Evolutionary conservation across 495 filamentous ascomycete genomes (phyloP).

Genomic region (Penicillium subrubescens): DNA sequence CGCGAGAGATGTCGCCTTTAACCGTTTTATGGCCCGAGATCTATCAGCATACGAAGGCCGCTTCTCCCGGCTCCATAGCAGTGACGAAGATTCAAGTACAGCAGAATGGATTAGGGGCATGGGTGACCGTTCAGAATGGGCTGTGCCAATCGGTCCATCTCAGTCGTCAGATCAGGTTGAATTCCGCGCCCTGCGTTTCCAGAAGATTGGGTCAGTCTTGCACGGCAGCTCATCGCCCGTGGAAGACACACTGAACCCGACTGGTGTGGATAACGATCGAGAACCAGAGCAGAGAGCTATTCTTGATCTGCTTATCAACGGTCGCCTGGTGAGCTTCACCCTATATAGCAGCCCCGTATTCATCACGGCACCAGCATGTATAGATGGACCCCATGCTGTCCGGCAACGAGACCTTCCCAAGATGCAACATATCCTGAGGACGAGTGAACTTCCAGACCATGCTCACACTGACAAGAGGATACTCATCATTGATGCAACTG

Average conservation of each 20-base stretch:
- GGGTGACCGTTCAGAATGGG: slow-evolving; percentile 6
- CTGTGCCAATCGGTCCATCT: not conserved
- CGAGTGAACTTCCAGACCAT: slow-evolving; percentile 5
- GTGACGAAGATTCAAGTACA: not conserved
- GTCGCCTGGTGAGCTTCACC: slow-evolving; percentile 7
- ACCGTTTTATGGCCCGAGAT: slow-evolving; percentile 5
- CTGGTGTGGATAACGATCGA: not conserved
- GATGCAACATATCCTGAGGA: slow-evolving; percentile 4
- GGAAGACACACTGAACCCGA: not conserved
- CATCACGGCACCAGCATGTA: not conserved
- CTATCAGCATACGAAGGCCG: not conserved
- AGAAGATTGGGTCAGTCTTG: not conserved
- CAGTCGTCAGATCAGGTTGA: slow-evolving; percentile 6
- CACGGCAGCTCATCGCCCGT: not conserved
- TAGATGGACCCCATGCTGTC: slow-evolving; percentile 6
- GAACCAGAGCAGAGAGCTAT: not conserved
- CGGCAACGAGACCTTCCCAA: not conserved
- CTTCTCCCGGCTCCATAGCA: not conserved
- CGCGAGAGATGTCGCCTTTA: slow-evolving; percentile 3
- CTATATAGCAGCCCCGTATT: slow-evolving; percentile 13
- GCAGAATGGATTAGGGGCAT: slow-evolving; percentile 1
- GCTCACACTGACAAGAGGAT: slow-evolving; percentile 8
- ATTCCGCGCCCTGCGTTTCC: not conserved
- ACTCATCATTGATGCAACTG: slow-evolving; percentile 12
- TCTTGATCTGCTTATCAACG: slow-evolving; percentile 4